These are phyloP conservation scores for Vigna radiata DNA, from an alignment of 306 rosid genomes.

Conservation along the genomic window DNA sequence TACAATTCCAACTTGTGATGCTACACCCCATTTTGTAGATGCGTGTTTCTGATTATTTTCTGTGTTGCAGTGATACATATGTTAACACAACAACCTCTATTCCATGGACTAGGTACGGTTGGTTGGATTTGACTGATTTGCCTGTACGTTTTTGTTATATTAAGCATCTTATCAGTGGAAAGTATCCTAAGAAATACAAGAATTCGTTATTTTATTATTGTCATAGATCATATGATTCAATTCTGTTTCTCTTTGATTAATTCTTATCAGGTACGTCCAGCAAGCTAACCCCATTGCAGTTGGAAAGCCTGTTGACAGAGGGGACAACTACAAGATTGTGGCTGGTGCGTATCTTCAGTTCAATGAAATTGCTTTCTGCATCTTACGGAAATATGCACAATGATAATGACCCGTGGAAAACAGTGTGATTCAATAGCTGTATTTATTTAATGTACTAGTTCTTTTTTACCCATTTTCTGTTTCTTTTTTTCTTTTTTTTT, in stretches of 20 bases:
- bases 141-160: slow-evolving; percentile 31
- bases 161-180: slow-evolving; percentile 14
- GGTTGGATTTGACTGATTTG: slow-evolving; percentile 32
- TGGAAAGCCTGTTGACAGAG: slow-evolving; percentile 88
- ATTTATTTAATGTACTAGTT: background rate
- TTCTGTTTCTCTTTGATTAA: slow-evolving; percentile 32
- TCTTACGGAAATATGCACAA: slow-evolving; percentile 28
- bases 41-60: slow-evolving; percentile 30
- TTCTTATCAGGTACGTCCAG: slow-evolving; percentile 60
- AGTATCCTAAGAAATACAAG: slow-evolving; percentile 13
- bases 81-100: slow-evolving; percentile 81
- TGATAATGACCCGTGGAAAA: slow-evolving; percentile 27
- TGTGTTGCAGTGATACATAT: slow-evolving; percentile 69
- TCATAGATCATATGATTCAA: slow-evolving; percentile 35
- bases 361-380: slow-evolving; percentile 38
- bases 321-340: slow-evolving; percentile 78
- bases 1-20: slow-evolving; percentile 19
- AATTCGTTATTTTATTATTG: slow-evolving; percentile 16
- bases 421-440: slow-evolving; percentile 20
- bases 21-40: slow-evolving; percentile 15
- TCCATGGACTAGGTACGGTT: slow-evolving; percentile 71
- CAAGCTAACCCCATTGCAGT: slow-evolving; percentile 87
- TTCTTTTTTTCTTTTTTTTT: background rate
- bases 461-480: background rate
- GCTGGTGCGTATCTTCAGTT: slow-evolving; percentile 71